Conservation (phyloP, 106 monocot genomes). For the Dioscorea alata region DNA sequence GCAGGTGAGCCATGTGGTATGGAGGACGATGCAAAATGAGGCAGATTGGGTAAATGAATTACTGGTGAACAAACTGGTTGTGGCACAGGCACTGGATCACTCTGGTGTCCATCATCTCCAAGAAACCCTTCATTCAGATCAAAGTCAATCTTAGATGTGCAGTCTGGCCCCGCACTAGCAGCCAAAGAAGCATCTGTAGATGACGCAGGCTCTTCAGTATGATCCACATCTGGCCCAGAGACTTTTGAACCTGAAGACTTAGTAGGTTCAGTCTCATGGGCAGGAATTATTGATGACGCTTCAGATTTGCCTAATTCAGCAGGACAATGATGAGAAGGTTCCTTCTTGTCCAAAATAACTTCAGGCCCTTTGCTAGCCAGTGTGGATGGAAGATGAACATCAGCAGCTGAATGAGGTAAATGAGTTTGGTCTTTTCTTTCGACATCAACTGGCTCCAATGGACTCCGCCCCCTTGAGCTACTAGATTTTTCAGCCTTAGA, state of each 20-base stretch:
- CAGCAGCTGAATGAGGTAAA: slow-evolving; percentile 2
- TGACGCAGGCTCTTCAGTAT: slow-evolving; percentile 18
- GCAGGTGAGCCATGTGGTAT: slow-evolving; percentile 24
- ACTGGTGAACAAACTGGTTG: slow-evolving; percentile 24
- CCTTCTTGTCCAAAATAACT: slow-evolving; percentile 10
- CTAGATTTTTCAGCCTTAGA: slow-evolving; percentile 13
- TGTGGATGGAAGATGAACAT: slow-evolving; percentile 10
- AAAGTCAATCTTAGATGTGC: slow-evolving; percentile 48
- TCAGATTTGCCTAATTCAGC: slow-evolving; percentile 7
- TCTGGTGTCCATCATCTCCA: slow-evolving; percentile 51
- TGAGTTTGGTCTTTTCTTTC: slow-evolving; percentile 21
- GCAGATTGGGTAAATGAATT: slow-evolving; percentile 17
- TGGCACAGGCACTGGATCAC: slow-evolving; percentile 26
- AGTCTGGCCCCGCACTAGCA: slow-evolving; percentile 17
- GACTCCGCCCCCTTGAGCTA: neutral
- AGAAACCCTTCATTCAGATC: slow-evolving; percentile 78
- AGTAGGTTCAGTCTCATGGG: slow-evolving; percentile 16
- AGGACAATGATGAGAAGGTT: slow-evolving; percentile 5
- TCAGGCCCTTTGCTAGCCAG: slow-evolving; percentile 2
- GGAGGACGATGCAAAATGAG: slow-evolving; percentile 22
- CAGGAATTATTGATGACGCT: neutral
- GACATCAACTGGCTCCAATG: slow-evolving; percentile 5
- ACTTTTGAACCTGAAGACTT: slow-evolving; percentile 11
- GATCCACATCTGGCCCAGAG: slow-evolving; percentile 18
- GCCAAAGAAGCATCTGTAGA: slow-evolving; percentile 12